Evolutionary conservation across 140 eudicot genomes (phyloP), one percentile per base, ranked within the genome.

Genomic region (Flaveria floridana): DNA sequence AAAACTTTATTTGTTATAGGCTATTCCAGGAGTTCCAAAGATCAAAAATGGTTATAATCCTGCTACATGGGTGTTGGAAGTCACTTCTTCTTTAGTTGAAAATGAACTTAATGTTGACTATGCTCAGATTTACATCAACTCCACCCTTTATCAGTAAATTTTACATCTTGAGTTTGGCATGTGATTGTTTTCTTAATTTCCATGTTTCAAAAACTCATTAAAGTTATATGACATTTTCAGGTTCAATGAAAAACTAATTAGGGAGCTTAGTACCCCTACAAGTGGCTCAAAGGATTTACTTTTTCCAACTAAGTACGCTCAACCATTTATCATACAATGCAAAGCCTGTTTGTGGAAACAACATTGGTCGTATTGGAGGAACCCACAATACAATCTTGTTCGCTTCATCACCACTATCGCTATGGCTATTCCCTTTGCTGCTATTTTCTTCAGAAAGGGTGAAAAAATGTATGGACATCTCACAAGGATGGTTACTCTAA

Each of bases 261-360:
- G 55, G 76, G 83, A 87, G 58, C 90, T 87, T 25, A 87, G 91
- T 82, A 70, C 65, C 44, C 96, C 94, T 25, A 71, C 78, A 67
- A 81, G 76, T 25, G 86, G 79, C 51, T 81, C 93, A 26, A 30
- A 70, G 50, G 96, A 87, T 71, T 87, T 89, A 9, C 59, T 75
- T 48, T 89, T 87, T 73, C 85, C 79, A 11, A 83, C 89, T 1
- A 55, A 85, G 67, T 89, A 83, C 59, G 63, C 91, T 0, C 90
- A 83, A 37, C 78, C 90, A 7, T 85, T 81, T 55, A 16, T 85
- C 12, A 52, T 78, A 34, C 96, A 89, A 47, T 87, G 78, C 81
- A 87, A 85, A 70, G 96, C 96, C 66, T 87, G 94, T 72, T 83
- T 89, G 74, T 89, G 96, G 91, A 89, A 89, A 68, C 93, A 85